A percentile compares a stretch with the other conserved stretches of the same genome.
Evolutionary conservation across 2,329 filamentous ascomycete genomes (phyloP).

Genomic region (Fusarium nygamai): DNA sequence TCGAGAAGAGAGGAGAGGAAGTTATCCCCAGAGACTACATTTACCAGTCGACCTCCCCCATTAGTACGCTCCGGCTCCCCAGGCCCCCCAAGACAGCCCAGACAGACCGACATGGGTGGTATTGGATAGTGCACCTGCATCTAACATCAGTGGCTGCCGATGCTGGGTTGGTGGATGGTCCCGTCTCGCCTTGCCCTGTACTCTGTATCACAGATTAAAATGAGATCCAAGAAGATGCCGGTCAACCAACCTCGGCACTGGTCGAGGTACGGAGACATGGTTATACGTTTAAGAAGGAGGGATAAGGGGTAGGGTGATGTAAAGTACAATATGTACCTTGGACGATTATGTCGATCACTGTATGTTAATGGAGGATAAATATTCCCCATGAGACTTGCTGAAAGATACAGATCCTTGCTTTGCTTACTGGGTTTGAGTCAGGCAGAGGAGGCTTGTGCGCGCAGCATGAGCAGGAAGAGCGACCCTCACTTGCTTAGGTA

Average conservation of each 20-base stretch:
- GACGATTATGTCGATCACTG: not conserved
- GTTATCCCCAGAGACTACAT: constrained; percentile 4
- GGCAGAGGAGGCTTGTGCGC: constrained; percentile 7
- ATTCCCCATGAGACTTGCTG: not conserved
- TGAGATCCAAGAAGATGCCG: not conserved
- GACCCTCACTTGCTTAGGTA: not conserved
- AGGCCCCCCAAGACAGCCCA: not conserved
- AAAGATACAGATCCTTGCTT: not conserved
- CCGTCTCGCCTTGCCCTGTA: not conserved
- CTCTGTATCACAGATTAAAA: not conserved
- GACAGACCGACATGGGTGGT: not conserved
- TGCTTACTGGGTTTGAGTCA: constrained; percentile 8
- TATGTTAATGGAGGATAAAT: not conserved
- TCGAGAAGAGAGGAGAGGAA: not conserved
- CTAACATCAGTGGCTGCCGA: constrained; percentile 15
- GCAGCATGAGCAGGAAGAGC: constrained; percentile 4
- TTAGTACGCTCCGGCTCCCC: not conserved
- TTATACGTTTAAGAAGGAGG: not conserved
- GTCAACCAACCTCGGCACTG: not conserved
- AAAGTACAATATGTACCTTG: not conserved
- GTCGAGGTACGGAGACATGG: not conserved
- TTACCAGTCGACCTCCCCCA: not conserved
- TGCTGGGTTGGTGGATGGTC: not conserved
- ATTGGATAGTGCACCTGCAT: constrained; percentile 1
- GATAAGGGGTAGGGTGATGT: not conserved